Percentiles rank a stretch among this genome's conserved stretches.
Conservation (phyloP, 495 filamentous ascomycete genomes). For the Neurospora tetraspora region DNA sequence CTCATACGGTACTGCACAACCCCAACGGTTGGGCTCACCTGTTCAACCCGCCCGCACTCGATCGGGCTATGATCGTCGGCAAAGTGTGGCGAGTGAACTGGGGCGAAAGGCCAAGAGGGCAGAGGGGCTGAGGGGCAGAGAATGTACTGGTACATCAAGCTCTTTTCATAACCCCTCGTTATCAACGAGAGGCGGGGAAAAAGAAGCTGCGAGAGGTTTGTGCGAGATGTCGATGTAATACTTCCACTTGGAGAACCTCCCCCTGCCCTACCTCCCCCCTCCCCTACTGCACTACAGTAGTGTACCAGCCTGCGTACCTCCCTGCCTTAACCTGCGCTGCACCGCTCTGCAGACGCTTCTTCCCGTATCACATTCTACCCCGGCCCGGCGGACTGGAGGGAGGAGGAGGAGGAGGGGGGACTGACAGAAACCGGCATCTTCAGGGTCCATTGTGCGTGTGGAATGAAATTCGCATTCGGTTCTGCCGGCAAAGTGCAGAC, state of each 20-base stretch:
- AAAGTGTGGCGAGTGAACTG: not conserved
- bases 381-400: not conserved
- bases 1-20: not conserved
- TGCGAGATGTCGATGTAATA: not conserved
- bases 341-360: not conserved
- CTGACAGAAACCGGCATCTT: not conserved
- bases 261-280: not conserved
- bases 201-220: not conserved
- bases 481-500: not conserved
- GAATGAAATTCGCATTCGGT: not conserved
- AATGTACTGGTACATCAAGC: not conserved
- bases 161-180: not conserved
- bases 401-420: not conserved
- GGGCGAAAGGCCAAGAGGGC: not conserved
- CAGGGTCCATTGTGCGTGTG: not conserved
- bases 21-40: not conserved
- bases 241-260: not conserved
- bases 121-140: not conserved
- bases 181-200: not conserved
- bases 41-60: not conserved
- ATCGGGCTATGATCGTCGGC: not conserved
- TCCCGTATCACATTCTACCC: not conserved
- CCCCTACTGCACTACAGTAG: not conserved
- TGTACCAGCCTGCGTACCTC: not conserved
- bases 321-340: not conserved